Percentiles rank a stretch among this genome's conserved stretches.
Evolutionary conservation across 257 asterid species (phyloP).

Genomic region (Penstemon davidsonii): DNA sequence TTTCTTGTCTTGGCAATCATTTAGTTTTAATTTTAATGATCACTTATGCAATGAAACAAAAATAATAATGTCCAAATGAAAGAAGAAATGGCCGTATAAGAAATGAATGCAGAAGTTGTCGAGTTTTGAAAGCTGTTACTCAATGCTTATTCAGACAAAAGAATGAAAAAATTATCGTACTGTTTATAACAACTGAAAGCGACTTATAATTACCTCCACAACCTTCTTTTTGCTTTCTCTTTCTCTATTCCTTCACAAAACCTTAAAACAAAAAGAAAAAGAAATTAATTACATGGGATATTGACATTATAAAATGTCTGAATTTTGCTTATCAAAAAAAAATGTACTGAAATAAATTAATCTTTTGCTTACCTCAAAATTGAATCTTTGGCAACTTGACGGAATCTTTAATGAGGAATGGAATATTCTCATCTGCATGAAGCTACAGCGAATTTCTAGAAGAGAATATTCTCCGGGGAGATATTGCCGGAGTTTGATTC

Average conservation of each 20-base stretch:
- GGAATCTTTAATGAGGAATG: neutral
- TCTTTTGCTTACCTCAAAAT: conserved; percentile 27
- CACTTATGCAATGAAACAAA: too few species aligned
- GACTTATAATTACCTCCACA: conserved; percentile 42
- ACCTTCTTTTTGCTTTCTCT: conserved; percentile 24
- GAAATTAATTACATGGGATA: neutral
- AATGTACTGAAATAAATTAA: too few species aligned
- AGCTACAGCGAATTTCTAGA: neutral
- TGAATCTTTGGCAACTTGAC: conserved; percentile 17
- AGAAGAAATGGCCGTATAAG: conserved; percentile 19
- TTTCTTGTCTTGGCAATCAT: conserved; percentile 1
- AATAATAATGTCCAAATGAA: too few species aligned
- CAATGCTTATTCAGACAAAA: conserved; percentile 48
- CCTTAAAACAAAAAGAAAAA: conserved; percentile 26
- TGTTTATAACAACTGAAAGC: conserved; percentile 38
- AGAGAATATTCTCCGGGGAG: conserved; percentile 34
- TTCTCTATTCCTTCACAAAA: conserved; percentile 19
- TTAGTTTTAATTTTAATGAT: too few species aligned
- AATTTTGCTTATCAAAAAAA: too few species aligned
- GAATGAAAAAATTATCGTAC: conserved; percentile 33
- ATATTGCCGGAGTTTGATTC: conserved; percentile 11
- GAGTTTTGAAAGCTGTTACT: conserved; percentile 53
- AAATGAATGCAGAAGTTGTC: conserved; percentile 50
- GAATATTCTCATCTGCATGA: conserved; percentile 27
- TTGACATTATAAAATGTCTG: too few species aligned